phyloP scores from a whole-genome alignment of 2,329 filamentous ascomycete species.

The Raffaelea ambrosiae region DNA sequence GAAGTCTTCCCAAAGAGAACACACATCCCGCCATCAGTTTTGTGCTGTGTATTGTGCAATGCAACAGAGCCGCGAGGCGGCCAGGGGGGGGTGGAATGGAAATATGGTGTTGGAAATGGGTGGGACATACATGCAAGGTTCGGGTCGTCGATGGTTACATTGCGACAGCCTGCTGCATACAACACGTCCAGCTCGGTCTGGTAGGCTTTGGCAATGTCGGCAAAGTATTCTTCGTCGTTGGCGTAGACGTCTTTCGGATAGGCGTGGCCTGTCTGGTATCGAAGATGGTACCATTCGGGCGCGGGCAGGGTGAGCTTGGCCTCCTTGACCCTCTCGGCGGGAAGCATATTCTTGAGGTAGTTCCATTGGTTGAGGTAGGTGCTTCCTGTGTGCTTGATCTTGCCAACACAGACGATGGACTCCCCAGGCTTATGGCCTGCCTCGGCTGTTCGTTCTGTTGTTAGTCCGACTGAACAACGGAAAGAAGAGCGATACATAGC shows the following conservation, averaged over 20 bases:
- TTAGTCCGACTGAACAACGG: not conserved
- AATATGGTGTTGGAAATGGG: too few species aligned
- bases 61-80: too few species aligned
- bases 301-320: conserved; percentile 57
- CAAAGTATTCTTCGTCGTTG: conserved; percentile 40
- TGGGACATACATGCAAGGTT: conserved; percentile 39
- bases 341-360: conserved; percentile 36
- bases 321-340: conserved; percentile 52
- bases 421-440: conserved; percentile 38
- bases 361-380: conserved; percentile 33
- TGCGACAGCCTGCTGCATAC: conserved; percentile 39
- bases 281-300: conserved; percentile 53
- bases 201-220: conserved; percentile 41
- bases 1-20: conserved; percentile 39
- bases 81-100: too few species aligned
- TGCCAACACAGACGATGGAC: conserved; percentile 35
- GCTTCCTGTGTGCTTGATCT: conserved; percentile 36
- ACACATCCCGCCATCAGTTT: too few species aligned
- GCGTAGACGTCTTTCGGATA: conserved; percentile 39
- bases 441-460: conserved; percentile 21
- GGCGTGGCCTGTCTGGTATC: conserved; percentile 39
- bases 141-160: conserved; percentile 54
- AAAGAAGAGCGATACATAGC: not conserved
- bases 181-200: conserved; percentile 37
- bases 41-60: too few species aligned